These are phyloP conservation scores for Aspergillus pseudotamarii DNA, from an alignment of 2,329 filamentous ascomycete species.

Conservation along the genomic window DNA sequence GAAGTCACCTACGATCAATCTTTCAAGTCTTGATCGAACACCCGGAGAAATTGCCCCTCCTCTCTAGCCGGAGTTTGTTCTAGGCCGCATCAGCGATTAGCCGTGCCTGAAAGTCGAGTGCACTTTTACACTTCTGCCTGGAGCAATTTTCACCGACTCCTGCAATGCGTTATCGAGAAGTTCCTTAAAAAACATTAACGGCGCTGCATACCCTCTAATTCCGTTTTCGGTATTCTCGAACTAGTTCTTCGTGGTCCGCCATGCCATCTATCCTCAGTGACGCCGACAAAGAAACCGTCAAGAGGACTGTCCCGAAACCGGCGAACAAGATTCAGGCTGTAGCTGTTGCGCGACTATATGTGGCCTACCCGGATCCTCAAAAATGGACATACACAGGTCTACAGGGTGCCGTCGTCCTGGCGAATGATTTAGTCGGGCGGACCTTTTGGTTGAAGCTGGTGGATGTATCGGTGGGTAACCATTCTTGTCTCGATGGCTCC, in stretches of 20 bases:
- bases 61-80: constrained; percentile 9
- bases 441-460: constrained; percentile 98
- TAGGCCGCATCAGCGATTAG: constrained; percentile 12
- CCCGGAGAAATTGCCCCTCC: constrained; percentile 6
- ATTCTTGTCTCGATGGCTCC: constrained; percentile 5
- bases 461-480: constrained; percentile 78
- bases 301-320: constrained; percentile 88
- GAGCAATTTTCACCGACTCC: constrained; percentile 4
- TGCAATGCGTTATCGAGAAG: constrained; percentile 24
- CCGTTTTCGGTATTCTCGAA: constrained; percentile 20
- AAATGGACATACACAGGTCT: constrained; percentile 94
- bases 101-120: constrained; percentile 19
- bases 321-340: constrained; percentile 98
- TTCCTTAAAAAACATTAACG: constrained; percentile 11
- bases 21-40: background rate
- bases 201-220: constrained; percentile 17
- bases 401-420: constrained; percentile 87
- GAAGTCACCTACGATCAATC: background rate
- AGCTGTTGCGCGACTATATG: constrained; percentile 88
- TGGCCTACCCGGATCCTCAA: constrained; percentile 81
- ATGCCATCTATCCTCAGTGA: constrained; percentile 76
- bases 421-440: constrained; percentile 91
- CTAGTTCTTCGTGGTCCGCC: constrained; percentile 23
- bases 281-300: constrained; percentile 94
- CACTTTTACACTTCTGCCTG: constrained; percentile 12